Base-by-base conservation (phyloP, 306 rosid genomes). In the Luffa aegyptiaca region DNA sequence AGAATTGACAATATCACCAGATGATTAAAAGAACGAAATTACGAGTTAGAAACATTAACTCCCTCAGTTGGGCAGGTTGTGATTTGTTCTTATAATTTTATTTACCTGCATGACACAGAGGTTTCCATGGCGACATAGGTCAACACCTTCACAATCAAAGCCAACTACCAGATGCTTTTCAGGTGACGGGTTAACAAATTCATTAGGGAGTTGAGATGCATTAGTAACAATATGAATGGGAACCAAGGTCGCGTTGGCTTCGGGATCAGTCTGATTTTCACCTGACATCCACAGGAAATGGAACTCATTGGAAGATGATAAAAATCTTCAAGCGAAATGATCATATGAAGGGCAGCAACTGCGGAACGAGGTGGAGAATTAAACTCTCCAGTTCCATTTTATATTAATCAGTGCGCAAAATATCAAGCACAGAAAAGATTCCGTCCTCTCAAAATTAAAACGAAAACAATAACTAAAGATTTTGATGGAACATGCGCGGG, bases 91-190 rank as follows among this genome's bases (percentile, higher is more conserved):
- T 46, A 49, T 20, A 8, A 79, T 33, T 63, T 63, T 61, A 55
- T 57, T 80, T 64, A 91, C 98, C 95, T 93, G 98, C 90, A 93
- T 93, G 84, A 93, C 79, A 80, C 98, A 93, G 52, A 93, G 97
- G 12, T 86, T 63, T 58, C 98, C 98, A 85, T 84, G 68, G 69
- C 98, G 91, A 82, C 98, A 93, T 41, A 93, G 88, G 87, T 92
- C 93, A 76, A 86, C 98, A 10, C 97, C 97, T 88, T 93, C 98
- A 71, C 98, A 93, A 78, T 93, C 98, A 78, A 93, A 93, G 65
- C 98, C 98, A 66, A 93, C 84, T 39, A 92, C 88, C 14, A 92
- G 59, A 56, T 79, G 73, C 75, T 78, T 70, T 26, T 86, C 88
- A 36, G 93, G 84, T 7, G 92, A 92, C 17, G 98, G 98, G 45